A percentile compares a stretch with the other conserved stretches of the same genome.
These are phyloP conservation scores for Aspergillus sp. DNA, from an alignment of 2,329 filamentous ascomycete species.

Conservation along the genomic window DNA sequence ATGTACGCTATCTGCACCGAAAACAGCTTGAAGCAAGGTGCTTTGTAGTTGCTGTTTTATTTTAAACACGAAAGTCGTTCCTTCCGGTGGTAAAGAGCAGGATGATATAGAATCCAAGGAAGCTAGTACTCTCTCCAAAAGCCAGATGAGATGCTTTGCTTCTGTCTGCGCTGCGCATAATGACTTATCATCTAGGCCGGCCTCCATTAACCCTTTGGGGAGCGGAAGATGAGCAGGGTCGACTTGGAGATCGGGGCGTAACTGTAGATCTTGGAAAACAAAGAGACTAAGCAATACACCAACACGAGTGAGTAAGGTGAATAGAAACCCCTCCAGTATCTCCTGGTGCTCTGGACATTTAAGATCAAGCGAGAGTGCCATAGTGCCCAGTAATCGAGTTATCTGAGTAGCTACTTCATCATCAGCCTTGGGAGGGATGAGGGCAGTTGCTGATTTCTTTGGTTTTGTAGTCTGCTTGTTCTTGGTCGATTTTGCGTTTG, in stretches of 20 bases:
- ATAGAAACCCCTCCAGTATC: constrained; percentile 40
- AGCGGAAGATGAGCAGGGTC: constrained; percentile 20
- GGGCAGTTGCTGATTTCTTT: constrained; percentile 1
- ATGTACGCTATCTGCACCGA: constrained; percentile 28
- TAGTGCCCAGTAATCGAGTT: constrained; percentile 20
- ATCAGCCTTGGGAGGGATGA: neutral
- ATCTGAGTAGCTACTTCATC: constrained; percentile 17
- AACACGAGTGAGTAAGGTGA: constrained; percentile 31
- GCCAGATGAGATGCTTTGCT: constrained; percentile 30
- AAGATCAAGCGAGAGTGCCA: constrained; percentile 26
- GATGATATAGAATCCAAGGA: constrained; percentile 14
- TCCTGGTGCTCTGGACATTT: constrained; percentile 20
- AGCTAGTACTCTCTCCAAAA: constrained; percentile 26
- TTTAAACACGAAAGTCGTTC: constrained; percentile 11
- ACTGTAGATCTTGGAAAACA: constrained; percentile 32
- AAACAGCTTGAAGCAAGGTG: constrained; percentile 38
- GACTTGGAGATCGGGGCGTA: constrained; percentile 18
- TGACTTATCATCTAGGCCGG: constrained; percentile 16
- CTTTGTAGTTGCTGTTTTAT: constrained; percentile 32
- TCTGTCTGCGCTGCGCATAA: constrained; percentile 26
- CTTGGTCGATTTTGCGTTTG: constrained; percentile 5
- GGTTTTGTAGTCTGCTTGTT: constrained; percentile 8
- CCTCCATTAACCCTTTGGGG: constrained; percentile 26
- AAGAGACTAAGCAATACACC: constrained; percentile 37
- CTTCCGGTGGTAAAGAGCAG: neutral